phyloP scores from a whole-genome alignment of 345 rosid species.

The Eutrema heterophyllum region DNA sequence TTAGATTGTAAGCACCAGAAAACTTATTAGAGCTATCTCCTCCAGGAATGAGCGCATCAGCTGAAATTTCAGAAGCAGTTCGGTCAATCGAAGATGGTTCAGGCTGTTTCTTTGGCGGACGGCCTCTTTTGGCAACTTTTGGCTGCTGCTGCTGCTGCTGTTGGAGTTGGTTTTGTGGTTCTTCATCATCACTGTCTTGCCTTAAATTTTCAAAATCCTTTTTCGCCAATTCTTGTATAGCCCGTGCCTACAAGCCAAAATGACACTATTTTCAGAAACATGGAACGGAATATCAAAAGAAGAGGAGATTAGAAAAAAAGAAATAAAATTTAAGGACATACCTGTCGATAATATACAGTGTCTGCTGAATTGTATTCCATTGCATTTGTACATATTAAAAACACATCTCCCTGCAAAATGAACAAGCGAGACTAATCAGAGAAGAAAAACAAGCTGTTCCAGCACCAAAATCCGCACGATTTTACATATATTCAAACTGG shows the following conservation, averaged over 20 bases:
- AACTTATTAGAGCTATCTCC: conserved; percentile 43
- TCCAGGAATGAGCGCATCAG: conserved; percentile 61
- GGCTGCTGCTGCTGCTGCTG: conserved; percentile 54
- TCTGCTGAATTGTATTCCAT: conserved; percentile 95
- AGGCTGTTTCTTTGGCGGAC: conserved; percentile 52
- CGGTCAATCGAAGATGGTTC: conserved; percentile 54
- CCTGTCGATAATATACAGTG: conserved; percentile 91
- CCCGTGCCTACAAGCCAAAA: conserved; percentile 57
- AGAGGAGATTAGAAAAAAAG: not conserved
- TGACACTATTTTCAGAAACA: conserved; percentile 14
- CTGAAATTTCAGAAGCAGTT: conserved; percentile 55
- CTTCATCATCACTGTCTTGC: conserved; percentile 86
- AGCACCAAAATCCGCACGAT: not conserved
- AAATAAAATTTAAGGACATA: conserved; percentile 28
- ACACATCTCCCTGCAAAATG: conserved; percentile 69
- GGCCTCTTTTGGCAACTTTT: conserved; percentile 45
- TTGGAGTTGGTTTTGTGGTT: conserved; percentile 47
- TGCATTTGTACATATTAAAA: conserved; percentile 85
- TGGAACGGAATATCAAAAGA: not conserved
- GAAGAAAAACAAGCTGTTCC: not conserved
- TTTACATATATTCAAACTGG: not conserved
- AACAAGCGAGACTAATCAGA: not conserved
- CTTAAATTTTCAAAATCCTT: conserved; percentile 90
- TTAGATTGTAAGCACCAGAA: conserved; percentile 57
- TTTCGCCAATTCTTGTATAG: conserved; percentile 87